Evolutionary conservation across 202 grass and related monocot species (phyloP), one percentile per base, ranked within the genome.

Genomic region (Setaria viridis): DNA sequence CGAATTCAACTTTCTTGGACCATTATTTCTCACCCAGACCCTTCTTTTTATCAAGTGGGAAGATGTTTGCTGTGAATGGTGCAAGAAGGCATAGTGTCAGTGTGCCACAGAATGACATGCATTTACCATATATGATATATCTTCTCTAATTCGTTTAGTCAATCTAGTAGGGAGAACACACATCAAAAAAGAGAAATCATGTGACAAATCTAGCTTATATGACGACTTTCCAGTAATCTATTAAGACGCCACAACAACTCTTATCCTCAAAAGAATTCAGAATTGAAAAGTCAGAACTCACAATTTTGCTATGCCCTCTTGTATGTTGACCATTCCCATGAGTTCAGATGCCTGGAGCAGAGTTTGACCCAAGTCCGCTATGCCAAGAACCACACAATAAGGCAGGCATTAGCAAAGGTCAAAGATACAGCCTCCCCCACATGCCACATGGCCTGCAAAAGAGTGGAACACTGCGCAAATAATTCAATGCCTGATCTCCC

Each of bases 391-490:
- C 67, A 79, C 83, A 70, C 59, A 32, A 6, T 13, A 21, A 53
- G 21, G 60, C 60, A 77, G 54, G 20, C 11, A 57, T 9, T 15
- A 72, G 35, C 55, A 77, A 62, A 77, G 55, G 88, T 86, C 88
- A 82, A 89, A 89, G 78, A 86, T 86, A 81, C 78, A 82, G 47
- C 88, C 83, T 85, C 37, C 71, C 58, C 49, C 69, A 88, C 72
- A 70, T 9, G 30, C 49, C 59, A 71, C 74, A 78, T 17, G 55
- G 37, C 72, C 72, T 64, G 64, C 54, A 37, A 77, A 85, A 74
- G 82, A 78, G 32, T 16, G 85, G 64, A 79, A 79, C 86, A 72
- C 80, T 46, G 55, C 21, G 19, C 88, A 86, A 86, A 90, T 73
- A 78, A 90, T 90, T 90, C 84, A 83, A 49, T 51, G 48, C 51